Evolutionary conservation across 768 basidiomycete species (phyloP).

Genomic region (Boletus rubroflammeus): DNA sequence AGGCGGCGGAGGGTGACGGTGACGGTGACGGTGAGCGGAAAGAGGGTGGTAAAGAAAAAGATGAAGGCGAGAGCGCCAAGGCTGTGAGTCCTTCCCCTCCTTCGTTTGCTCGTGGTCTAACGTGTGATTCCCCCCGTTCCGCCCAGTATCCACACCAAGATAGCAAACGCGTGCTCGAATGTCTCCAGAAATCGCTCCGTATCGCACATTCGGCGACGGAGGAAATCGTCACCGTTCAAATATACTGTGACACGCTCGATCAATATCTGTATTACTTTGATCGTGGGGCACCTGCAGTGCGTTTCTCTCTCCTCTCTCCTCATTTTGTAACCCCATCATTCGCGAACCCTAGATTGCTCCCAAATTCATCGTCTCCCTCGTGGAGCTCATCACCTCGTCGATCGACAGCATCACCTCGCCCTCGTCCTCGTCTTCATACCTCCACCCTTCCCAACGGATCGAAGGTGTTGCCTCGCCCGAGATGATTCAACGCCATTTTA

Average conservation of each 20-base stretch:
- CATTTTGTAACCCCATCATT: no score
- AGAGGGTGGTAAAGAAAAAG: conserved; percentile 27
- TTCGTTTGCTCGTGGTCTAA: not conserved
- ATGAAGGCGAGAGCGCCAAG: conserved; percentile 45
- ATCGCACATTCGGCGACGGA: conserved; percentile 97
- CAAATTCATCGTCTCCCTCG: conserved; percentile 94
- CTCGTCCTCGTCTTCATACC: conserved; percentile 42
- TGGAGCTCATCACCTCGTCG: conserved; percentile 91
- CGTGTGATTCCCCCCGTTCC: not conserved
- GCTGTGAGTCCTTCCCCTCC: conserved; percentile 44
- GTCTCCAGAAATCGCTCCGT: conserved; percentile 92
- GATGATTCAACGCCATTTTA: conserved; percentile 92
- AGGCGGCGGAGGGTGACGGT: conserved; percentile 32
- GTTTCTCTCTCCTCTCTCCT: no score
- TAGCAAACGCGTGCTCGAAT: conserved; percentile 96
- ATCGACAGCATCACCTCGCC: conserved; percentile 89
- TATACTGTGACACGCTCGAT: conserved; percentile 95
- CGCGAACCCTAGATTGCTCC: no score
- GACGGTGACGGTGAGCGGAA: conserved; percentile 17
- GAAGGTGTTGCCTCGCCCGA: conserved; percentile 92
- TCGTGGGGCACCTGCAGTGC: conserved; percentile 84
- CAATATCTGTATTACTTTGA: conserved; percentile 97
- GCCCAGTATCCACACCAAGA: conserved; percentile 77
- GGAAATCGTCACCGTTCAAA: conserved; percentile 92
- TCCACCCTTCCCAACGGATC: conserved; percentile 85